Evolutionary conservation across 2,329 filamentous ascomycete genomes (phyloP).

Genomic region (Penicillium hordei): DNA sequence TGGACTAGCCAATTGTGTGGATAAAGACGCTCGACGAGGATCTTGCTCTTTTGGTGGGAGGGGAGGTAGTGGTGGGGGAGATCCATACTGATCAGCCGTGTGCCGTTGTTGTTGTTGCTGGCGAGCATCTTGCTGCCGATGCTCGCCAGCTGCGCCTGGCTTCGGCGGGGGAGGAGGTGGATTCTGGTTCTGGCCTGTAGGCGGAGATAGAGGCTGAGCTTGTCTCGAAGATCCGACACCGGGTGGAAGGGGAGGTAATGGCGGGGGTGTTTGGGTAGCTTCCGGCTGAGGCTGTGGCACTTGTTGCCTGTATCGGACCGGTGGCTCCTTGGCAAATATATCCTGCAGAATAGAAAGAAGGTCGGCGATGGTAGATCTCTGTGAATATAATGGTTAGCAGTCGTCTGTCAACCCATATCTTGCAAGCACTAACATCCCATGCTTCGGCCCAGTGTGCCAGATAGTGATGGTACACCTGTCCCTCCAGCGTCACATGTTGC

Average conservation of each 20-base stretch:
- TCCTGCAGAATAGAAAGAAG: conserved; percentile 80
- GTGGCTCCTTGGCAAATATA: conserved; percentile 91
- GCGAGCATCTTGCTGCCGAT: too few species aligned
- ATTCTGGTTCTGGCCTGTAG: conserved; percentile 19
- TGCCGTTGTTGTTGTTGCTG: conserved; percentile 5
- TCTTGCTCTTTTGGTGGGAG: conserved; percentile 38
- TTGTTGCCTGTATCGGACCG: conserved; percentile 69
- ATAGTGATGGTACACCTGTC: conserved; percentile 93
- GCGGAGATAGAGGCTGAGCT: conserved; percentile 29
- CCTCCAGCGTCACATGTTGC: conserved; percentile 92
- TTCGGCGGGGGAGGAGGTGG: conserved; percentile 43
- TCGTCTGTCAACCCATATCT: neutral
- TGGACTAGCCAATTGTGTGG: conserved; percentile 15
- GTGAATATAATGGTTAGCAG: conserved; percentile 6
- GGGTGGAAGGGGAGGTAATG: conserved; percentile 70
- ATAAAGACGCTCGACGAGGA: conserved; percentile 14
- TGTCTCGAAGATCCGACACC: conserved; percentile 51
- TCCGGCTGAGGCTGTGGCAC: conserved; percentile 29
- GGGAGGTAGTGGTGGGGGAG: conserved; percentile 40
- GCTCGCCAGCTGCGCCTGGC: conserved; percentile 25
- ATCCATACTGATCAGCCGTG: conserved; percentile 29
- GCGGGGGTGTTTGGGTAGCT: conserved; percentile 55
- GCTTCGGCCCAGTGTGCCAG: conserved; percentile 84
- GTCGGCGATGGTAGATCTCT: conserved; percentile 81
- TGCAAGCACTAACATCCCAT: conserved; percentile 71